Evolutionary conservation across 768 basidiomycete genomes (phyloP).

Genomic region (Hygrophoropsis aurantiaca): DNA sequence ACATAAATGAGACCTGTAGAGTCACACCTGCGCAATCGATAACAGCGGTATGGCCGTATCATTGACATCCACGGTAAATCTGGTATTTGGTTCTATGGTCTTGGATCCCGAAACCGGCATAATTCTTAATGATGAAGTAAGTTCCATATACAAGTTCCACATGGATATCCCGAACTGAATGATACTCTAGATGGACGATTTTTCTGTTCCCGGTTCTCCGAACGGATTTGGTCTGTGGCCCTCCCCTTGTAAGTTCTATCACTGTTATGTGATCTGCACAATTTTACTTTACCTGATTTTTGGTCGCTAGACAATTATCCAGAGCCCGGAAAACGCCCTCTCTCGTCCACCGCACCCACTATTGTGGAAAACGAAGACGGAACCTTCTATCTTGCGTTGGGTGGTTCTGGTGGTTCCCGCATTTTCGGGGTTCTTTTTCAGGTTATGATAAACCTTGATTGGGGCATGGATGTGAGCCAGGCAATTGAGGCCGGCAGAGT

Average conservation of each 20-base stretch:
- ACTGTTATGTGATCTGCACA: neutral
- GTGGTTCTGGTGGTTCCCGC: constrained; percentile 85
- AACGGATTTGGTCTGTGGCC: constrained; percentile 84
- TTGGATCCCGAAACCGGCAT: constrained; percentile 87
- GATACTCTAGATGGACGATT: constrained; percentile 79
- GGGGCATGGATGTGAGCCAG: constrained; percentile 75
- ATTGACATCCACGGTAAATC: constrained; percentile 87
- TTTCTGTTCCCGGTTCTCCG: constrained; percentile 79
- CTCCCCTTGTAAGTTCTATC: constrained; percentile 62
- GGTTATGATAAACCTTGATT: constrained; percentile 68
- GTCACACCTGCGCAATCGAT: constrained; percentile 84
- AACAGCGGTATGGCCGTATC: constrained; percentile 83
- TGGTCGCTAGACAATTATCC: constrained; percentile 76
- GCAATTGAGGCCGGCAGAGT: constrained; percentile 85
- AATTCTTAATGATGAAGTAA: constrained; percentile 83
- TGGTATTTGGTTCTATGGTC: constrained; percentile 86
- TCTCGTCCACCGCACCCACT: constrained; percentile 81
- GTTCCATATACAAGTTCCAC: constrained; percentile 4
- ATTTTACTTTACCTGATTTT: constrained; percentile 2
- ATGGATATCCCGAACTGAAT: neutral
- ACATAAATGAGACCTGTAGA: constrained; percentile 42
- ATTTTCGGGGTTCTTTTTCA: constrained; percentile 85
- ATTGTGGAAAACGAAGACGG: constrained; percentile 80
- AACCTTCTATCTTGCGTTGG: constrained; percentile 69
- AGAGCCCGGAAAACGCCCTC: constrained; percentile 80